These are phyloP conservation scores for Yarrowia keelungensis DNA, from an alignment of 805 yeast genomes.

Conservation along the genomic window DNA sequence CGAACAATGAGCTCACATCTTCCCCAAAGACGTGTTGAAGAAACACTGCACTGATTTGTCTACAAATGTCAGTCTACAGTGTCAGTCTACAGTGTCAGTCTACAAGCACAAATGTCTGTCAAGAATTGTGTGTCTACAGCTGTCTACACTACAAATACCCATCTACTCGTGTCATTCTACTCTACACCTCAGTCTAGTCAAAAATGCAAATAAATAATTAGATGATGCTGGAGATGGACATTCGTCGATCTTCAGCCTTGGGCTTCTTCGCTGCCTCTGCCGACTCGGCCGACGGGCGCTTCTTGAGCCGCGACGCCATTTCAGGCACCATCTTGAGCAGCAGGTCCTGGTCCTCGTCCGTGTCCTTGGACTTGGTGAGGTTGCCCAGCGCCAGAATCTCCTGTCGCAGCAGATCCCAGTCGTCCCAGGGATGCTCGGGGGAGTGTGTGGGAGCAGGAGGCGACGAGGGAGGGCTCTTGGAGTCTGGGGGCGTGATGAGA, in stretches of 20 bases:
- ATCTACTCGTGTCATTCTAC: no score
- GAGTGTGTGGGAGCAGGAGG: not conserved
- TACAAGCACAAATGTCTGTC: no score
- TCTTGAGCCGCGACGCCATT: slow-evolving; percentile 23
- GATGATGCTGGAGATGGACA: slow-evolving; percentile 33
- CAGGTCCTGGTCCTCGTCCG: slow-evolving; percentile 19
- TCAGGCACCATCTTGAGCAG: slow-evolving; percentile 23
- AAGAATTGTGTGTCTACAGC: no score
- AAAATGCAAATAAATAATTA: slow-evolving; percentile 35
- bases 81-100: no score
- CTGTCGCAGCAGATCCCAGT: slow-evolving; percentile 30
- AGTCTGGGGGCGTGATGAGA: slow-evolving; percentile 28
- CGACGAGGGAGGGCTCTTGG: slow-evolving; percentile 9
- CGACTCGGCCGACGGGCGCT: not conserved
- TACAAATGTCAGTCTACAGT: no score
- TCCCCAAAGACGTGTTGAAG: no score
- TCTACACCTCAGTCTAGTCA: not conserved
- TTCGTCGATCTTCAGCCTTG: slow-evolving; percentile 31
- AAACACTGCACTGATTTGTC: no score
- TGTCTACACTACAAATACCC: no score
- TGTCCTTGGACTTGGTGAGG: slow-evolving; percentile 16
- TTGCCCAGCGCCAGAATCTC: slow-evolving; percentile 27
- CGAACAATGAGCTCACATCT: not conserved
- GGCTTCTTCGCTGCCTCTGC: slow-evolving; percentile 14
- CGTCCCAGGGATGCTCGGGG: slow-evolving; percentile 9